These are phyloP conservation scores for Castanospermum australe DNA, from an alignment of 306 rosid genomes.

Conservation along the genomic window DNA sequence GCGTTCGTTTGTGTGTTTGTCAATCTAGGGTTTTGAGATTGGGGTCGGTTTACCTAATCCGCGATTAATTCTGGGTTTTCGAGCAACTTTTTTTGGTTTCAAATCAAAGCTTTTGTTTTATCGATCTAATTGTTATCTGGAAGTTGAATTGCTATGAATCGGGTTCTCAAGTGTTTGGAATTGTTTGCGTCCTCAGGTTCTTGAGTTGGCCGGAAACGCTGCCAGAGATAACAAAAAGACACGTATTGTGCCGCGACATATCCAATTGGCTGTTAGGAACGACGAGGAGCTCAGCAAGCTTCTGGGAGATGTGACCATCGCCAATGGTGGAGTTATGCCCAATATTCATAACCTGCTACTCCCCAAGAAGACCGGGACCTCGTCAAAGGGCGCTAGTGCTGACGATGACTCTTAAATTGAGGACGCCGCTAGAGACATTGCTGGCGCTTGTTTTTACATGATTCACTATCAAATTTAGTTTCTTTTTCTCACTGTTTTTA, in stretches of 20 bases:
- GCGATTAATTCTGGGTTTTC: background rate
- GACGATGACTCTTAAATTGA: slow-evolving; percentile 60
- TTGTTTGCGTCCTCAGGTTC: slow-evolving; percentile 41
- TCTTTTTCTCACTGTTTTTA: background rate
- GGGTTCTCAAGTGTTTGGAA: background rate
- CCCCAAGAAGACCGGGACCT: slow-evolving; percentile 71
- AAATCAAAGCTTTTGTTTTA: background rate
- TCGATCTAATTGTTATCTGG: background rate
- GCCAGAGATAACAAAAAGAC: slow-evolving; percentile 93
- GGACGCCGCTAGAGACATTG: background rate
- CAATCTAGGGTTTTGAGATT: slow-evolving; percentile 38
- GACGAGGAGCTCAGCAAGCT: slow-evolving; percentile 96
- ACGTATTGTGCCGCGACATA: slow-evolving; percentile 79
- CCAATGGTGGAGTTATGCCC: slow-evolving; percentile 94
- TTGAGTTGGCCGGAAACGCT: slow-evolving; percentile 81
- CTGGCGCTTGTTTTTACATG: background rate
- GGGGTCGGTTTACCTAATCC: background rate
- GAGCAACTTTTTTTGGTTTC: background rate
- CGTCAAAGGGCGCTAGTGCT: slow-evolving; percentile 55
- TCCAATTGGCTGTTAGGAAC: slow-evolving; percentile 73
- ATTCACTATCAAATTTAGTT: background rate
- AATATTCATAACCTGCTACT: slow-evolving; percentile 84
- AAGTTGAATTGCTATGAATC: background rate
- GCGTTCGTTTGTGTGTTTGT: background rate
- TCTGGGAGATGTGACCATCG: slow-evolving; percentile 84